Base-by-base conservation (phyloP, 768 basidiomycete genomes). In the Auricularia heimuer region DNA sequence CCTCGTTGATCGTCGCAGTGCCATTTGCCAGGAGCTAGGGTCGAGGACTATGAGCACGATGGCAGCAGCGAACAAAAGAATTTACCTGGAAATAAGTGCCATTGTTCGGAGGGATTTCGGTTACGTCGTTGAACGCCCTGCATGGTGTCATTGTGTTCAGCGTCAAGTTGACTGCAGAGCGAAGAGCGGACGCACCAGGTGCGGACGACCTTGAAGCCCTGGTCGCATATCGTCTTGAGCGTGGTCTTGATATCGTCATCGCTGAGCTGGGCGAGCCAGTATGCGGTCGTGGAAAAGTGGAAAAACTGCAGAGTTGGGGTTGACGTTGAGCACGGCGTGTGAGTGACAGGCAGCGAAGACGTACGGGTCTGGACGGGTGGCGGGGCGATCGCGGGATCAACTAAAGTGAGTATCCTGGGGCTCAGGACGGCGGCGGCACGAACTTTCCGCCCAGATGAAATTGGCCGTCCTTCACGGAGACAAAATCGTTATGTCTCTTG, bases 41-140 rank as follows among this genome's bases (percentile, higher is more conserved):
- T 82, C 80, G 82, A 82, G 54, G 33, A 14, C 33, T 18, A 42
- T 63, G 10, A 63, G 47, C 47, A 8, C 7, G 12, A 24, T 18
- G 16, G 24, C 7, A 1, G 37, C 14, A 61, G 60, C 18, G 33
- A 33, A 35, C 39, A 33, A 34, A 12, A 18, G 58, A 29, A 76
- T 29, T 29, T 14, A 82, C 74, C 66, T 87, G 85, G 73, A 89
- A 83, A 84, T 83, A 89, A 21, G 83, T 83, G 0, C 85, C 84
- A 63, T 82, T 80, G 72, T 70, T 83, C 63, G 74, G 69, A 7
- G 85, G 84, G 67, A 84, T 75, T n/a, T 75, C 72, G 2, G 75
- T 73, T 51, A 86, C 85, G 67, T 85, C 83, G 84, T 54, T 61
- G 65, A 82, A 81, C 1, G 79, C 78, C 79, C 81, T 65, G 3